Conservation (phyloP, 257 asterid genomes). For the Thymus mandschuricus region DNA sequence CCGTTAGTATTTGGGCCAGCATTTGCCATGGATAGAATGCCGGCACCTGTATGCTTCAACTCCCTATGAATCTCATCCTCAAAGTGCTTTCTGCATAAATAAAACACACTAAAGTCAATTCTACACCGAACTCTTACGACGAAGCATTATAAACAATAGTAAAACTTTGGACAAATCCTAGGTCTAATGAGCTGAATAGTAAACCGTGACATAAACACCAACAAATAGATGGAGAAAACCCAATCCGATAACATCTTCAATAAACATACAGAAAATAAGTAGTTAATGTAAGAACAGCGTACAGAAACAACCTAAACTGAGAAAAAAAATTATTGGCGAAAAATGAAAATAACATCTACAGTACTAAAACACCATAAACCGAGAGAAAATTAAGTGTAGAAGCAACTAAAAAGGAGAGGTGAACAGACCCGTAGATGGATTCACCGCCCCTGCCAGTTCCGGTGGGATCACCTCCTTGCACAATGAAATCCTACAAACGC, state of each 20-base stretch:
- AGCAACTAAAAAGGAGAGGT: not conserved
- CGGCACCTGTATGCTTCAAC: constrained; percentile 98
- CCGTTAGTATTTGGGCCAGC: constrained; percentile 99
- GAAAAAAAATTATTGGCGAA: not conserved
- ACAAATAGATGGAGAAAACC: not conserved
- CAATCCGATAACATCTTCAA: not conserved
- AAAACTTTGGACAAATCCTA: constrained; percentile 4
- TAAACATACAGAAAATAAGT: not conserved
- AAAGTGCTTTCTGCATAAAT: constrained; percentile 72
- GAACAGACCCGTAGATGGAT: constrained; percentile 79
- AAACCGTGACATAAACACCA: constrained; percentile 3
- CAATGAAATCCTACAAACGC: constrained; percentile 68
- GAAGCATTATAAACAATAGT: not conserved
- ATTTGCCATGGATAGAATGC: constrained; percentile 97
- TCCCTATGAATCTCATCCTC: constrained; percentile 86
- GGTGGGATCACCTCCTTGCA: constrained; percentile 99
- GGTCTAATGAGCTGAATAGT: not conserved
- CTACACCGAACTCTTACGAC: not conserved
- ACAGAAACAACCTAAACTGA: not conserved
- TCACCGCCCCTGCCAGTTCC: constrained; percentile 98
- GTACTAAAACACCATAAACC: not conserved
- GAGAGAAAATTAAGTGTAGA: not conserved
- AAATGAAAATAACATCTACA: not conserved
- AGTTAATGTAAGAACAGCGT: not conserved
- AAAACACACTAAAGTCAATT: not conserved